These are phyloP conservation scores for Spiraea crenata DNA, from an alignment of 331 rosid species.

Conservation along the genomic window DNA sequence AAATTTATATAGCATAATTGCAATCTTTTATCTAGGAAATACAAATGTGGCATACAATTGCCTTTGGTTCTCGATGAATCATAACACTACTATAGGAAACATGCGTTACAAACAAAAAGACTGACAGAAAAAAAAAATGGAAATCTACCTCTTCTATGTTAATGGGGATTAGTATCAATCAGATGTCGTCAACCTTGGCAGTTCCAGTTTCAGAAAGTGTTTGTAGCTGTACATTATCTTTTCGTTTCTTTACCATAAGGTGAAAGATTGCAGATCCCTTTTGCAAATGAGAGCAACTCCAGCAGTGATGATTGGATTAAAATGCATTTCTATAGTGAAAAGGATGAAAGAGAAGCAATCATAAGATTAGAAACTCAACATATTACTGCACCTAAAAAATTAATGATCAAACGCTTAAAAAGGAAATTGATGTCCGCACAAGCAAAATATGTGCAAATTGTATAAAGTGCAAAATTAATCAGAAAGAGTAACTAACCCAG, in stretches of 20 bases:
- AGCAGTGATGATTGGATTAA: background rate
- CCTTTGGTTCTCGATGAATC: background rate
- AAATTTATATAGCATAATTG: background rate
- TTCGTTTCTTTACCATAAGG: background rate
- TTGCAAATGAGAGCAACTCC: background rate
- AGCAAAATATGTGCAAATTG: slow-evolving; percentile 1
- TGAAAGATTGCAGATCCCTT: background rate
- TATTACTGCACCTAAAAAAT: background rate
- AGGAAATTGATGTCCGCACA: background rate
- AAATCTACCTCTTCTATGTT: background rate
- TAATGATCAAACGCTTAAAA: background rate
- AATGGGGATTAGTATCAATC: background rate
- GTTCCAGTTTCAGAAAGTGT: background rate
- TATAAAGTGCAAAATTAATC: slow-evolving; percentile 3
- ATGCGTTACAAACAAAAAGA: background rate
- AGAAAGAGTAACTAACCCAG: slow-evolving; percentile 8
- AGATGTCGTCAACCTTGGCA: background rate
- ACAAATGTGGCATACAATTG: background rate
- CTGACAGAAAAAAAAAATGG: background rate
- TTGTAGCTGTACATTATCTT: background rate
- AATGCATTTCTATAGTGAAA: background rate
- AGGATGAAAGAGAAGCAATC: background rate
- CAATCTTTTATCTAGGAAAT: background rate
- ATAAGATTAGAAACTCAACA: background rate
- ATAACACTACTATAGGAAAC: background rate